Base-by-base conservation (phyloP, 371 early-diverging fungal genomes). In the Choanephora cucurbitarum region DNA sequence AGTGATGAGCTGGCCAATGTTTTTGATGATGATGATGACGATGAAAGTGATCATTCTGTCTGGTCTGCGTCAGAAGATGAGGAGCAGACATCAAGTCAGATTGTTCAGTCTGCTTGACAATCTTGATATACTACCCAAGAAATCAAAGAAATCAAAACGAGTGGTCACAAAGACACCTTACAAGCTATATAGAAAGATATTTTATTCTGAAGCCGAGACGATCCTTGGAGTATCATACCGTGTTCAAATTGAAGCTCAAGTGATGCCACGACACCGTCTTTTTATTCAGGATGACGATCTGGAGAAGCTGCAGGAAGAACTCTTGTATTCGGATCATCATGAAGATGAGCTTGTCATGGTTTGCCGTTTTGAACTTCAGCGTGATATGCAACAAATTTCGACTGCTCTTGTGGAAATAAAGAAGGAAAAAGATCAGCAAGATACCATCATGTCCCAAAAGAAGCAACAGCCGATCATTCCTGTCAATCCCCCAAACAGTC, bases 321-420 rank as follows among this genome's bases (percentile, higher is more conserved):
- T n/a, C 4, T 31, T 31, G 44, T 46, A 51, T 17, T 18, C 24
- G 15, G 41, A 53, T 8, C n/a, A 33, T 44, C 53, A 62, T 17
- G 39, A 33, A 1, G 34, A 49, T 15, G 59, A 72, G 17, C 47
- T 57, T 37, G 49, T 64, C 0, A 24, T 77, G 1, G 58, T 70
- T 0, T 77, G 78, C 34, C 62, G 67, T 17, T 74, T 77, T 54
- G 74, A 74, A 47, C 49, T 77, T 11, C 67, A 73, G 49, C 66
- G 66, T 2, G 70, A 62, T 49, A 48, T 32, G 19, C 55, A 34
- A 21, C 52, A 44, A 23, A 57, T 58, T 47, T 50, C 31, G 0
- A 34, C 48, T 4, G n/a, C n/a, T n/a, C n/a, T n/a, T n/a, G n/a
- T n/a, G n/a, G n/a, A n/a, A n/a, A n/a, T n/a, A n/a, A n/a, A n/a